Percentiles rank a stretch among this genome's conserved stretches.
Evolutionary conservation across 2,329 filamentous ascomycete genomes (phyloP).

Genomic region (Penicillium hesseltinei): DNA sequence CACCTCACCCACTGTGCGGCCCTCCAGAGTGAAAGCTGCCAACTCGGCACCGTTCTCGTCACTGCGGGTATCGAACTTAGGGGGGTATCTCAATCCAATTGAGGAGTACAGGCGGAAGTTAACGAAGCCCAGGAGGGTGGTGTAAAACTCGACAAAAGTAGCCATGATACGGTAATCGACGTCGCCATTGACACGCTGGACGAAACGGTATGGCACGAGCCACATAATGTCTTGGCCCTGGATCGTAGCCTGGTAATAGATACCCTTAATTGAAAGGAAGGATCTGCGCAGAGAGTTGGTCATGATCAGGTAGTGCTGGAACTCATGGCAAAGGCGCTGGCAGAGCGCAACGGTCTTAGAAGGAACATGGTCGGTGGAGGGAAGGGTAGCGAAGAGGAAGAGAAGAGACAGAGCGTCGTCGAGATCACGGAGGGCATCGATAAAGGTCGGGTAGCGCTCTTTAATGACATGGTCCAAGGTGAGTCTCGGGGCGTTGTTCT

Average conservation of each 20-base stretch:
- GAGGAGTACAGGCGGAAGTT: constrained; percentile 94
- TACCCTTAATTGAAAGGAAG: constrained; percentile 97
- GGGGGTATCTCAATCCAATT: constrained; percentile 88
- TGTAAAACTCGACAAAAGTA: constrained; percentile 98
- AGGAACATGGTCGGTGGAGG: constrained; percentile 82
- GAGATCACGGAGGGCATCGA: constrained; percentile 88
- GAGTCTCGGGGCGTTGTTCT: constrained; percentile 84
- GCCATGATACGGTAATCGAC: constrained; percentile 99
- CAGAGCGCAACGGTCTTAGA: constrained; percentile 95
- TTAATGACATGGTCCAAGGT: constrained; percentile 96
- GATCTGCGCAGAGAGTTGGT: constrained; percentile 91
- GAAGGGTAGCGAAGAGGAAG: constrained; percentile 95
- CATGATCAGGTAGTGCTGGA: constrained; percentile 94
- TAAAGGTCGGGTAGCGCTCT: constrained; percentile 95
- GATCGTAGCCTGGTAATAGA: constrained; percentile 98
- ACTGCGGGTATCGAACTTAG: constrained; percentile 82
- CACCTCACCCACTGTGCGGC: constrained; percentile 55
- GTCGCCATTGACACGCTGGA: constrained; percentile 88
- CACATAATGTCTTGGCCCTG: constrained; percentile 96
- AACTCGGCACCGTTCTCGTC: constrained; percentile 90
- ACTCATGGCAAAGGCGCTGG: constrained; percentile 89
- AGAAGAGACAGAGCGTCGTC: constrained; percentile 97
- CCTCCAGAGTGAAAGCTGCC: constrained; percentile 85
- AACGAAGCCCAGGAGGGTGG: constrained; percentile 89
- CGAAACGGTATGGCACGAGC: constrained; percentile 97